Base-by-base conservation (phyloP, 106 monocot species). In the Vanilla planifolia region DNA sequence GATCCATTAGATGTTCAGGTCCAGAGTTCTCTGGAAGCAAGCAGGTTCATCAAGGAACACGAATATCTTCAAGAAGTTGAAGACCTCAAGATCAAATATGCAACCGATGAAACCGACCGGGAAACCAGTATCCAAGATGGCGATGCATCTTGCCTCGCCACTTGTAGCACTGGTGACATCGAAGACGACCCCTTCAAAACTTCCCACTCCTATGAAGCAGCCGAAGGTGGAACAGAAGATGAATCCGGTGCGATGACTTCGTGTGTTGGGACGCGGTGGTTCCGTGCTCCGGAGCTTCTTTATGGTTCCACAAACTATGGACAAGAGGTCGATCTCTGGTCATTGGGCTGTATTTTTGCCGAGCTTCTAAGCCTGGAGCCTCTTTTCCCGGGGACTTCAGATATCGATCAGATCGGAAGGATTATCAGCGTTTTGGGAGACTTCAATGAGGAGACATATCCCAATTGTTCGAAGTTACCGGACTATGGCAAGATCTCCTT, bases 191-290 rank as follows among this genome's bases (percentile, higher is more conserved):
- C 71, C 14, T 68, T 86, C 25, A 77, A 77, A 22, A 69, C 60
- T 13, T 74, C 74, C 26, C 75, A 73, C 46, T 58, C 77, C 0
- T 73, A 69, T 47, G 83, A 86, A 43, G 43, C 55, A 24, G 55
- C 62, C 16, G 73, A 75, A 21, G 60, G 45, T 20, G 55, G 26
- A n/a, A 42, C 17, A n/a, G 74, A 67, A 37, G 69, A 75, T 61
- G 74, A 75, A 25, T 58, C 72, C 10, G 81, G 84, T 50, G 64
- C 51, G 11, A 52, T 96, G 26, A 96, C 87, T 13, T 81, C 84
- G 28, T 87, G 87, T 65, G 96, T 91, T 28, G 96, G 91, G 51
- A 91, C 96, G 3, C 64, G 91, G 21, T 96, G 96, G 84, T 96
- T 74, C 57, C 78, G 79, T 36, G 86, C 96, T 42, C 96, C 91